These are phyloP conservation scores for Ustulina deusta DNA, from an alignment of 2,329 filamentous ascomycete genomes.

Conservation along the genomic window DNA sequence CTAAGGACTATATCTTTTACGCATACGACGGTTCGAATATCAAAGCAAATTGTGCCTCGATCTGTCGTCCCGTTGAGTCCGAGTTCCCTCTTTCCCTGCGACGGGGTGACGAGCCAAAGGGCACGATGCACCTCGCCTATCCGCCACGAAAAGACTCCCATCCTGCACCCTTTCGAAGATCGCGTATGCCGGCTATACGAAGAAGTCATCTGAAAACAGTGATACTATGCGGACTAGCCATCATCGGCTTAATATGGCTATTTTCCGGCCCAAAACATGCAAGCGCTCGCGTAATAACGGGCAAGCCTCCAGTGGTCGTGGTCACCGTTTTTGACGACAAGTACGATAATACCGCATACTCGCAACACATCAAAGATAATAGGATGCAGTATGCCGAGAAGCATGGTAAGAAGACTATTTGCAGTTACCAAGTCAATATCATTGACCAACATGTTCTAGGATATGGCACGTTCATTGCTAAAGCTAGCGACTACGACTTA, in stretches of 20 bases:
- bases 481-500: constrained; percentile 80
- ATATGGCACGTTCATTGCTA: constrained; percentile 86
- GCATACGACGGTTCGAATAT: constrained; percentile 10
- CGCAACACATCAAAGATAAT: constrained; percentile 82
- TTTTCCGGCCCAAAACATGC: constrained; percentile 57
- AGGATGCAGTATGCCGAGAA: constrained; percentile 84
- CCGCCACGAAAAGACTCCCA: constrained; percentile 86
- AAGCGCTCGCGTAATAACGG: constrained; percentile 57
- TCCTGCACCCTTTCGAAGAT: constrained; percentile 76
- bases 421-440: too few species aligned
- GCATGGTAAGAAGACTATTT: constrained; percentile 72
- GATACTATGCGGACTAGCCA: constrained; percentile 64
- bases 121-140: constrained; percentile 87
- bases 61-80: background rate
- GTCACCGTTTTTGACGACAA: constrained; percentile 85
- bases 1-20: constrained; percentile 14
- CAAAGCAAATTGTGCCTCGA: constrained; percentile 13
- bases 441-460: constrained; percentile 65
- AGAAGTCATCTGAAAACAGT: constrained; percentile 72
- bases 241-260: constrained; percentile 72
- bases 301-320: constrained; percentile 75
- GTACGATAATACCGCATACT: constrained; percentile 73
- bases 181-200: constrained; percentile 67
- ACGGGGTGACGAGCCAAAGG: constrained; percentile 18
- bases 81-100: constrained; percentile 8